Percentiles rank a stretch among this genome's conserved stretches.
Conservation (phyloP, 768 basidiomycete species). For the Mycena chlorophos region DNA sequence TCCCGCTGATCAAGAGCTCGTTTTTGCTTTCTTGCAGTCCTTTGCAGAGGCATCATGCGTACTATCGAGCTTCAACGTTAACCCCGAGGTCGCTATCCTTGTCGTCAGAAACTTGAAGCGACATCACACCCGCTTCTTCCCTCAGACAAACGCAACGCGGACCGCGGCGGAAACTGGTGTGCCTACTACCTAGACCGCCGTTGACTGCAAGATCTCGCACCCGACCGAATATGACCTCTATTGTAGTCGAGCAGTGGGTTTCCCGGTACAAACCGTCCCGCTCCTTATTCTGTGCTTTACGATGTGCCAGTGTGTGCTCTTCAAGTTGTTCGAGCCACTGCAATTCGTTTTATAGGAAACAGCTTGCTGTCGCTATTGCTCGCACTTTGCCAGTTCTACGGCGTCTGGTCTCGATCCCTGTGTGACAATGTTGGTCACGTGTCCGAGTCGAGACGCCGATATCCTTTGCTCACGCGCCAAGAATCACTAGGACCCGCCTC, state of each 20-base stretch:
- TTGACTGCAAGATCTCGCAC: conserved; percentile 54
- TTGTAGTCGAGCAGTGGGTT: conserved; percentile 56
- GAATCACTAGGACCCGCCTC: conserved; percentile 75
- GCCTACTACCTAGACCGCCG: conserved; percentile 52
- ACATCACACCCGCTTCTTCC: conserved; percentile 45
- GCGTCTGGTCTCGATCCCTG: conserved; percentile 19
- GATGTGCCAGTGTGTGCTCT: neutral
- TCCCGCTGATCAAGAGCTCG: conserved; percentile 58
- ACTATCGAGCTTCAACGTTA: conserved; percentile 51
- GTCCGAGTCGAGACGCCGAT: conserved; percentile 51
- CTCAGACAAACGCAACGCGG: conserved; percentile 38
- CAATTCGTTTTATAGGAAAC: conserved; percentile 25
- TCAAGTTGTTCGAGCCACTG: neutral
- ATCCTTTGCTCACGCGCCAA: conserved; percentile 74
- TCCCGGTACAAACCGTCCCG: conserved; percentile 48
- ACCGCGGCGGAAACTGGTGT: conserved; percentile 55
- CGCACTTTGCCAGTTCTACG: conserved; percentile 56
- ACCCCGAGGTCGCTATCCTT: conserved; percentile 69
- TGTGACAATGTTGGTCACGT: neutral
- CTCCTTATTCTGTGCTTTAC: neutral
- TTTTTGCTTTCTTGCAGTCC: neutral
- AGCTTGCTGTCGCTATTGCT: conserved; percentile 67
- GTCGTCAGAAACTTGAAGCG: conserved; percentile 43
- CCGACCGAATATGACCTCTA: conserved; percentile 63
- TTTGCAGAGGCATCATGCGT: conserved; percentile 60